Evolutionary conservation across 805 yeast genomes (phyloP).

Genomic region (Metschnikowia shivogae): DNA sequence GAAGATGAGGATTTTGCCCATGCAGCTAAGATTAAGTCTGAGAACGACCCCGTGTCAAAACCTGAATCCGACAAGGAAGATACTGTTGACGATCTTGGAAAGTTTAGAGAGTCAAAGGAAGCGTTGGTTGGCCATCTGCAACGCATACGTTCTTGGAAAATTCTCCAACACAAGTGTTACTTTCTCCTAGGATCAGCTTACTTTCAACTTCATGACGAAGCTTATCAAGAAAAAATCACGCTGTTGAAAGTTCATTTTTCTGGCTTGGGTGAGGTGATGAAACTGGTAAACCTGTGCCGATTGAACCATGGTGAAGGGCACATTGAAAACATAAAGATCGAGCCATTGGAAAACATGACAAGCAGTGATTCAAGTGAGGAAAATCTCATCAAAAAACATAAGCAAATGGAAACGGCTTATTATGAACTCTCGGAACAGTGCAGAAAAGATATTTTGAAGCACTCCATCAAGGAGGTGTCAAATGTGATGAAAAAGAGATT

Average conservation of each 20-base stretch:
- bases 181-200: constrained; percentile 75
- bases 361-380: neutral
- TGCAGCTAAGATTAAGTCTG: no score
- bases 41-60: neutral
- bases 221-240: constrained; percentile 25
- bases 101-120: constrained; percentile 20
- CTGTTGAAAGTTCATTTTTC: constrained; percentile 10
- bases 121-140: constrained; percentile 19
- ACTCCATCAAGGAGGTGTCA: constrained; percentile 34
- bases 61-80: neutral
- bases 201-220: constrained; percentile 48
- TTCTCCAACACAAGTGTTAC: constrained; percentile 68
- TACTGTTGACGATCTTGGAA: constrained; percentile 4
- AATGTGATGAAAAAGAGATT: constrained; percentile 24
- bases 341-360: neutral
- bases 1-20: constrained; percentile 1
- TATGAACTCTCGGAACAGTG: constrained; percentile 60
- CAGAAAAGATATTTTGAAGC: constrained; percentile 50
- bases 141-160: constrained; percentile 48
- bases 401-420: constrained; percentile 45
- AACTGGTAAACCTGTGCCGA: constrained; percentile 2
- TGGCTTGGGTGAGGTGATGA: constrained; percentile 2
- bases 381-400: constrained; percentile 26
- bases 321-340: neutral
- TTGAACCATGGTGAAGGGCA: neutral